Evolutionary conservation across 371 early-diverging fungal genomes (phyloP).

Genomic region (Mortierella polycephala): DNA sequence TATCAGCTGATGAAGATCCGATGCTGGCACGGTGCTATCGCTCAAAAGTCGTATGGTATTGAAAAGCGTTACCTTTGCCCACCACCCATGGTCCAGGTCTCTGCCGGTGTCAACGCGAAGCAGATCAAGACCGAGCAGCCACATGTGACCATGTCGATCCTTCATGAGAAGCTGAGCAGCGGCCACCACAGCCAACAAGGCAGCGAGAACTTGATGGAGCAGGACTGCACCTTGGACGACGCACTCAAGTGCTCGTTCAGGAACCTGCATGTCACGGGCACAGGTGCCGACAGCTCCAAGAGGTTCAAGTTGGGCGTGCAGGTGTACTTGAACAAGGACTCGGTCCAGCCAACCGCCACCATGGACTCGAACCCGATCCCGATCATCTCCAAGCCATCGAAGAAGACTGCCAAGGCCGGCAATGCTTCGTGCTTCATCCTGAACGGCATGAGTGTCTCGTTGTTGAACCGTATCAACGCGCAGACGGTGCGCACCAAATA

Average conservation of each 20-base stretch:
- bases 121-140: slow-evolving; percentile 51
- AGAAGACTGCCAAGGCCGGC: slow-evolving; percentile 80
- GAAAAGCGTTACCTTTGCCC: slow-evolving; percentile 84
- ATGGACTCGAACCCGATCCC: slow-evolving; percentile 75
- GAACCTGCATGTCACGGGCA: slow-evolving; percentile 74
- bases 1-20: slow-evolving; percentile 60
- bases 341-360: slow-evolving; percentile 57
- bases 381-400: slow-evolving; percentile 83
- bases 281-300: slow-evolving; percentile 70
- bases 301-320: slow-evolving; percentile 71
- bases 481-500: slow-evolving; percentile 84
- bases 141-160: slow-evolving; percentile 66
- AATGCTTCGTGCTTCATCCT: slow-evolving; percentile 74
- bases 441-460: slow-evolving; percentile 69
- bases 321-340: slow-evolving; percentile 38
- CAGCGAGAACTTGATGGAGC: slow-evolving; percentile 47
- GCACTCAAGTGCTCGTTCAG: slow-evolving; percentile 50
- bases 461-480: slow-evolving; percentile 82
- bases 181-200: slow-evolving; percentile 5
- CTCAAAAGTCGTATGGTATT: slow-evolving; percentile 84
- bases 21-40: slow-evolving; percentile 70
- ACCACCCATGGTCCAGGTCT: slow-evolving; percentile 73
- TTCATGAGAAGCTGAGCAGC: slow-evolving; percentile 42
- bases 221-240: slow-evolving; percentile 33
- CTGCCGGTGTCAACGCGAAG: slow-evolving; percentile 49